phyloP scores from a whole-genome alignment of 225 moss, liverwort and hornwort genomes.

The Ulota crispa region DNA sequence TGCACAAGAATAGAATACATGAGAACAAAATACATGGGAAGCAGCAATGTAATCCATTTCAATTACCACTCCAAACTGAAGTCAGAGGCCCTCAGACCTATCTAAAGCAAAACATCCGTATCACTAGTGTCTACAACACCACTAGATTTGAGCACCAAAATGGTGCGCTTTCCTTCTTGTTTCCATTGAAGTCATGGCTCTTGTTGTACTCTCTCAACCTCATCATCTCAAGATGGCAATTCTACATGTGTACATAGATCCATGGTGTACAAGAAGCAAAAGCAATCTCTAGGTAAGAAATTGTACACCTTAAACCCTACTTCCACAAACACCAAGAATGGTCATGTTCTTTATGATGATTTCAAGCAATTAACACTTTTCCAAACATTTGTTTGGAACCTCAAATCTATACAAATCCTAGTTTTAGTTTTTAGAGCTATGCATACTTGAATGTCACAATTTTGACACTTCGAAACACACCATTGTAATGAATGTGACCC shows the following conservation, averaged over 20 bases:
- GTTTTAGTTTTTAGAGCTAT: background rate
- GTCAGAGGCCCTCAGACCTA: background rate
- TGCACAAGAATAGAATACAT: too few species aligned
- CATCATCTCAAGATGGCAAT: too few species aligned
- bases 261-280: background rate
- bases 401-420: background rate
- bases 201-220: background rate
- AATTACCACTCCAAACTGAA: background rate
- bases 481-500: background rate
- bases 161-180: background rate
- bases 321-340: background rate
- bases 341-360: background rate
- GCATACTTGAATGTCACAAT: background rate
- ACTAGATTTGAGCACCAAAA: slow-evolving; percentile 11
- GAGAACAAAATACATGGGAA: too few species aligned
- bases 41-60: background rate
- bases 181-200: background rate
- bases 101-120: too few species aligned
- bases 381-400: background rate
- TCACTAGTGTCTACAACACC: background rate
- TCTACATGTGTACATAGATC: too few species aligned
- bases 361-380: background rate
- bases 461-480: background rate
- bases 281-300: background rate
- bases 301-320: background rate